A percentile compares a stretch with the other conserved stretches of the same genome.
phyloP scores from a whole-genome alignment of 306 rosid genomes.

The Vachellia collinsii region DNA sequence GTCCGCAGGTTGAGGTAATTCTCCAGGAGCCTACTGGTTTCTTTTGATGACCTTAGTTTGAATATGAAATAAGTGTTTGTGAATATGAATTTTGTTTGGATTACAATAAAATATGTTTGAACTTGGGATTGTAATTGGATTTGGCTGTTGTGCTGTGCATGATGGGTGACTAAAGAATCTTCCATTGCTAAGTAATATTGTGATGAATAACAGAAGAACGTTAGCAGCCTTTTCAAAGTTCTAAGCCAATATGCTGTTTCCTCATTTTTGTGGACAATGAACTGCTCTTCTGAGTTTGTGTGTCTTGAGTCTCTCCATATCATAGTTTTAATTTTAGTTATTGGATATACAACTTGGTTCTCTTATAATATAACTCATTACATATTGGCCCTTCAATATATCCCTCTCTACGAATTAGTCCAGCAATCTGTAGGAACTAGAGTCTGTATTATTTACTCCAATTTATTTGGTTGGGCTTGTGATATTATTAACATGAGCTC shows the following conservation, averaged over 20 bases:
- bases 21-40: conserved; percentile 23
- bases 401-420: too few species aligned
- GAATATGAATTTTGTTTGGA: not conserved
- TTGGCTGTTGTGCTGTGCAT: not conserved
- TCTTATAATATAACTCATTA: not conserved
- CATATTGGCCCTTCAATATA: not conserved
- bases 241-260: not conserved
- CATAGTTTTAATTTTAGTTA: not conserved
- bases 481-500: conserved; percentile 9
- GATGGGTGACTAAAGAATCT: not conserved
- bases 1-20: conserved; percentile 75
- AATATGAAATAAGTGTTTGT: conserved; percentile 7
- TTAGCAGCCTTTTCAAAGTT: not conserved
- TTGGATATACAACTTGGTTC: not conserved
- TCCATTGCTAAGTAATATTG: not conserved
- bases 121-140: not conserved
- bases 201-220: not conserved
- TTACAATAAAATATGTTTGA: not conserved
- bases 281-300: not conserved
- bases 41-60: conserved; percentile 16
- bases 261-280: not conserved
- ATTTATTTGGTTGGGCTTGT: not conserved
- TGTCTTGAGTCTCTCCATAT: not conserved
- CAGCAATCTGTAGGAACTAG: not conserved
- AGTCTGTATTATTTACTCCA: not conserved